A percentile compares a stretch with the other conserved stretches of the same genome.
Conservation (phyloP, 768 basidiomycete genomes). For the Russula sp. region DNA sequence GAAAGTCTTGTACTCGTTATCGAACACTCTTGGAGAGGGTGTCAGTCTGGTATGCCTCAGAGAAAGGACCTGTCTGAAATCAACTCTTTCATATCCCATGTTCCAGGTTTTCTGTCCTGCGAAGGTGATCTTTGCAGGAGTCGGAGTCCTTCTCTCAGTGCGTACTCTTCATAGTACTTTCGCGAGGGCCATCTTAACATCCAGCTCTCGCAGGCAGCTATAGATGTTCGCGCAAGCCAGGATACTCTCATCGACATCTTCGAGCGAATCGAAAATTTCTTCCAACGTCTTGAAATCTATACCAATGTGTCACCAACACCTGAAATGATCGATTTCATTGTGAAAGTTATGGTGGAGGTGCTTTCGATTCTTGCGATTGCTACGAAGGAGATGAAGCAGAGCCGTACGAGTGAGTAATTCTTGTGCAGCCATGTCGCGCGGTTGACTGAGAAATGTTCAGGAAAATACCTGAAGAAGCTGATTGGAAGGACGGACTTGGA, state of each 20-base stretch:
- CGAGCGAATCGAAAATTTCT: neutral
- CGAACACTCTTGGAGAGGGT: neutral
- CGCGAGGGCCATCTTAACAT: neutral
- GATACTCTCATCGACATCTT: neutral
- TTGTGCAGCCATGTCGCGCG: neutral
- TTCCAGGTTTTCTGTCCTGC: neutral
- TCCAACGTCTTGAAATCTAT: neutral
- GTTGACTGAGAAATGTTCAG: neutral
- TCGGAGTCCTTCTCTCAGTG: neutral
- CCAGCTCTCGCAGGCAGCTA: neutral
- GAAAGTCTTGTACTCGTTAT: neutral
- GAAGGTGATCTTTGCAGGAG: neutral
- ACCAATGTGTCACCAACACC: neutral
- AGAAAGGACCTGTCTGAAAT: neutral
- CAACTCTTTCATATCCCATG: neutral
- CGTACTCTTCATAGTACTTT: neutral
- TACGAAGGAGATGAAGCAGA: neutral
- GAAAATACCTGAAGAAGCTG: too few species aligned
- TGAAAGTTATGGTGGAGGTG: neutral
- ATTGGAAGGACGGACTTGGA: too few species aligned
- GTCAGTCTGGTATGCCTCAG: neutral
- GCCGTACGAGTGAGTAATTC: neutral
- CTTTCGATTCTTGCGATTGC: neutral
- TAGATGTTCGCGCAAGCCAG: neutral
- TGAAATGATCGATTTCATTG: neutral